Evolutionary conservation across 768 basidiomycete species (phyloP), one percentile per base, ranked within the genome.

Genomic region (Mycena olivaceomarginata): DNA sequence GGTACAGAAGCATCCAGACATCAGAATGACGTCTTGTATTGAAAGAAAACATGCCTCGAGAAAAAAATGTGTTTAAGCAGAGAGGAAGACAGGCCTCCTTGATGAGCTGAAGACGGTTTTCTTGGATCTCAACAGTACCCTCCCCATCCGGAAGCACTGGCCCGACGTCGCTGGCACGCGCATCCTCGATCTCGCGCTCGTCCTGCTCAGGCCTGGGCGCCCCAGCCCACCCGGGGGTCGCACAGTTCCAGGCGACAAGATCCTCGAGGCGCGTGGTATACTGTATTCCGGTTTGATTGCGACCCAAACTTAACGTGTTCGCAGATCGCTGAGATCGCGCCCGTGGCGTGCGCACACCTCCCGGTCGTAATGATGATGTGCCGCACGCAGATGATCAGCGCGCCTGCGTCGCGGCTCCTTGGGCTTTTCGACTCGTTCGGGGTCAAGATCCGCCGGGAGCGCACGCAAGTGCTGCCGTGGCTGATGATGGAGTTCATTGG

Each of bases 301-400:
- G n/a, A n/a, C n/a, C 43, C 7, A 43, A 43, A 43, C 12, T 43
- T 6, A 43, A 12, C 43, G 6, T 48, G 4, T 48, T 10, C 46
- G n/a, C n/a, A 79, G 79, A 67, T 79, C 64, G 76, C 79, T 2
- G 40, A 74, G 18, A 62, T 63, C 9, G 74, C 75, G 1, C 75
- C 78, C 9, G 68, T 74, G 7, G 79, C 79, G 8, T 74, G 72
- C 65, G 70, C 63, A 31, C 76, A 80, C 51, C 73, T 80, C 77
- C 76, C 72, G 39, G 79, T 64, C 60, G 25, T 77, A 31, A 46
- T 41, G 40, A 40, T 56, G 31, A 71, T 72, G 59, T 80, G 73
- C 53, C 74, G 67, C 25, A 31, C n/a, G 8, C 10, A 18, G 13
- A 68, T 78, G 64, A 71, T 78, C 70, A n/a, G n/a, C 41, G 41